phyloP scores from a whole-genome alignment of 768 basidiomycete species.

The Mycena alexandri region DNA sequence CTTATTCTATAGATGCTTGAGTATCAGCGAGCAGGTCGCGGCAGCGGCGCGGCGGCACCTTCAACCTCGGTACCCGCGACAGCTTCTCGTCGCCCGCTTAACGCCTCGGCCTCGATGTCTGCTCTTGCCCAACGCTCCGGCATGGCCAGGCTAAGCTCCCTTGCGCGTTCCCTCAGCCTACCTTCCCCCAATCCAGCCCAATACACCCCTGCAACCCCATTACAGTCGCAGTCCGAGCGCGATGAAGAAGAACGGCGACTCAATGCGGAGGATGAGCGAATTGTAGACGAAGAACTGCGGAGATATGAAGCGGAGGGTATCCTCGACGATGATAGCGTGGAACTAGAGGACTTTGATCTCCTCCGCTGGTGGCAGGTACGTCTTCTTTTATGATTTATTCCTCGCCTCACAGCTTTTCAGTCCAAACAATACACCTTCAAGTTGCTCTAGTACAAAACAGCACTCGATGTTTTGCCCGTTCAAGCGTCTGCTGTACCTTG shows the following conservation, averaged over 20 bases:
- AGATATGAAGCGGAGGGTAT: not conserved
- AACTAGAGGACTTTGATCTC: conserved; percentile 1
- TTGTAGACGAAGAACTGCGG: not conserved
- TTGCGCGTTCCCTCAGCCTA: not conserved
- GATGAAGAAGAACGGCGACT: not conserved
- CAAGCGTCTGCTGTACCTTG: not conserved
- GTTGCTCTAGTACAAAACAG: not conserved
- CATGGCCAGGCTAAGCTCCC: not conserved
- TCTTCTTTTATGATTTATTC: not conserved
- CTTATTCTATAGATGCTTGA: no score
- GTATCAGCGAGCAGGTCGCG: no score
- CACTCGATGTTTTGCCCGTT: not conserved
- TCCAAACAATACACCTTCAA: not conserved
- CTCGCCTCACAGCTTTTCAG: not conserved
- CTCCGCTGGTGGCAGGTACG: not conserved
- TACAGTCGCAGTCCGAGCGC: not conserved
- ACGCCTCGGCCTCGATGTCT: no score
- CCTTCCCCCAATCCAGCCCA: not conserved
- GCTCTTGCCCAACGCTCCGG: not conserved
- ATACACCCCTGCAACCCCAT: not conserved
- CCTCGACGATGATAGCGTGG: not conserved
- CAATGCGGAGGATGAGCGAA: not conserved
- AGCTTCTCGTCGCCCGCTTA: no score
- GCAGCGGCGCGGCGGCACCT: no score
- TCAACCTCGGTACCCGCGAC: no score